These are phyloP conservation scores for Chaetoscypha palmicola DNA, from an alignment of 2,329 filamentous ascomycete species.

Conservation along the genomic window DNA sequence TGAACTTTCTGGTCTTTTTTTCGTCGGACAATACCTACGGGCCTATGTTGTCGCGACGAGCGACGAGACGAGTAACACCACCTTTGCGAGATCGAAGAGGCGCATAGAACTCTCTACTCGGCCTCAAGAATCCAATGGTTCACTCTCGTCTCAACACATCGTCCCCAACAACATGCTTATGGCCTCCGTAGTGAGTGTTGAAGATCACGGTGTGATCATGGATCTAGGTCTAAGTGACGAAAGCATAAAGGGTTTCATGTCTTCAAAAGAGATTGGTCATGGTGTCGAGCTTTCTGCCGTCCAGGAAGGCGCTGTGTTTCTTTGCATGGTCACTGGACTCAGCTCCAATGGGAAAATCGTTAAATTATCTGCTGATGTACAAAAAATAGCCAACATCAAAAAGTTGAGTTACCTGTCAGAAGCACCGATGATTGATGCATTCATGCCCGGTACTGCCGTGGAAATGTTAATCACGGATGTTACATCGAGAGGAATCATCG, in stretches of 20 bases:
- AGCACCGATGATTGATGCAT: conserved; percentile 81
- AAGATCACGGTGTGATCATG: conserved; percentile 94
- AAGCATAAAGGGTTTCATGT: conserved; percentile 72
- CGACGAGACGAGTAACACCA: conserved; percentile 48
- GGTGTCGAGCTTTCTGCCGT: conserved; percentile 59
- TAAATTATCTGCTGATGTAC: conserved; percentile 72
- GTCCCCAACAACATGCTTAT: conserved; percentile 73
- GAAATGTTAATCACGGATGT: conserved; percentile 77
- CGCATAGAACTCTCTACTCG: conserved; percentile 83
- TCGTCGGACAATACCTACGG: conserved; percentile 79
- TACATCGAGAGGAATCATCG: conserved; percentile 65
- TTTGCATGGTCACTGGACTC: conserved; percentile 73
- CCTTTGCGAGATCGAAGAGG: conserved; percentile 52
- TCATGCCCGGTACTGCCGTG: conserved; percentile 84
- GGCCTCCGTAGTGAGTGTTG: conserved; percentile 82
- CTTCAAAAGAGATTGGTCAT: conserved; percentile 71
- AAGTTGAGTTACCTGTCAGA: conserved; percentile 60
- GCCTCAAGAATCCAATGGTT: conserved; percentile 70
- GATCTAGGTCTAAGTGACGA: conserved; percentile 69
- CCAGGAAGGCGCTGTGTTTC: conserved; percentile 74
- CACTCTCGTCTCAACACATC: conserved; percentile 65
- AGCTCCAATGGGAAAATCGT: conserved; percentile 73
- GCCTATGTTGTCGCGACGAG: conserved; percentile 74
- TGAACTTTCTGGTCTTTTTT: conserved; percentile 69
- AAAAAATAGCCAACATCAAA: conserved; percentile 59